phyloP scores from a whole-genome alignment of 1,284 basidiomycete genomes.

The Bondarzewia mesenterica region DNA sequence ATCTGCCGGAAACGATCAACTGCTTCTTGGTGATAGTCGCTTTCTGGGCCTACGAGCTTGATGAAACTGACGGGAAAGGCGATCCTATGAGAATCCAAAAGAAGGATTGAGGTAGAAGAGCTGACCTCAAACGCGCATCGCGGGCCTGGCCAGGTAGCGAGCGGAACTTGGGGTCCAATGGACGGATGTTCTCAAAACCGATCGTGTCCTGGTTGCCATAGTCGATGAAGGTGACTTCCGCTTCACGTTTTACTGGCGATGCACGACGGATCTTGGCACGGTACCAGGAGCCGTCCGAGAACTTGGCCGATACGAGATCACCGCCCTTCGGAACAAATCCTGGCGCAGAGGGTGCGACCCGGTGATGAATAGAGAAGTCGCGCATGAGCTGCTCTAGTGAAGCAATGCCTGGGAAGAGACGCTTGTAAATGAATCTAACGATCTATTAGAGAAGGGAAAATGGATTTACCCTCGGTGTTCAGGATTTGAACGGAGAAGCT shows the following conservation, averaged over 20 bases:
- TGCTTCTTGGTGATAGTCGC: slow-evolving; percentile 82
- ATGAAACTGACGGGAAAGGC: slow-evolving; percentile 62
- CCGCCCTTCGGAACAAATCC: slow-evolving; percentile 75
- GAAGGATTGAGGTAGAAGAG: slow-evolving; percentile 10
- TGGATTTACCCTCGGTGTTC: slow-evolving; percentile 68
- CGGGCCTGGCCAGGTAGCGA: slow-evolving; percentile 79
- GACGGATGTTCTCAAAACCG: slow-evolving; percentile 68
- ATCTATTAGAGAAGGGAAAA: background rate
- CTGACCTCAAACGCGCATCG: slow-evolving; percentile 71
- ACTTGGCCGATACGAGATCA: slow-evolving; percentile 86
- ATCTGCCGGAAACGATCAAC: slow-evolving; percentile 77
- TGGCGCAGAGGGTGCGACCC: slow-evolving; percentile 49
- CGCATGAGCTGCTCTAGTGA: slow-evolving; percentile 90
- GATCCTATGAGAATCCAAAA: background rate
- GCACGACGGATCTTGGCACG: slow-evolving; percentile 81
- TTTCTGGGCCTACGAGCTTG: slow-evolving; percentile 69
- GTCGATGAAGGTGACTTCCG: slow-evolving; percentile 82
- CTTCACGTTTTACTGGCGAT: slow-evolving; percentile 81
- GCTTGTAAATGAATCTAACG: background rate
- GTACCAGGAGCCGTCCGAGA: slow-evolving; percentile 90
- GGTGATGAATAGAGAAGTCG: slow-evolving; percentile 85
- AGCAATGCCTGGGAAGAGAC: slow-evolving; percentile 59
- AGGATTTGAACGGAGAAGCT: slow-evolving; percentile 90
- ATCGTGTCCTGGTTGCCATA: slow-evolving; percentile 88
- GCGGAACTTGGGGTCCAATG: slow-evolving; percentile 82